These are phyloP conservation scores for Trametes hirsuta DNA, from an alignment of 1,284 basidiomycete species.

Conservation along the genomic window DNA sequence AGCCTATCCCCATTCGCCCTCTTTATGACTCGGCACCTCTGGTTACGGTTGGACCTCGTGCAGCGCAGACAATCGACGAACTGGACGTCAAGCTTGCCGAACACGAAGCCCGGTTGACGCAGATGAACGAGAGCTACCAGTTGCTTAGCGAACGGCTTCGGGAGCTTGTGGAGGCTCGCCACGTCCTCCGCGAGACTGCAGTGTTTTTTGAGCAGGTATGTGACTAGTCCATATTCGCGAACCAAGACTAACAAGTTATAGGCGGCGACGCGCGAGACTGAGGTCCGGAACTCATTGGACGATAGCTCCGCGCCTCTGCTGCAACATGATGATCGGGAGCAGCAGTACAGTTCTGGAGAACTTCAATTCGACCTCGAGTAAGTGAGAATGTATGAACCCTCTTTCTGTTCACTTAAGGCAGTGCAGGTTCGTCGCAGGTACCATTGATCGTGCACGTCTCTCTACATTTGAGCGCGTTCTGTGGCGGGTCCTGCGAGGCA, in stretches of 20 bases:
- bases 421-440: constrained; percentile 89
- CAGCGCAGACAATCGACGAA: constrained; percentile 93
- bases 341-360: constrained; percentile 52
- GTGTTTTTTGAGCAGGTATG: constrained; percentile 92
- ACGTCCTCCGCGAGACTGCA: constrained; percentile 94
- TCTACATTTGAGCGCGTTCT: constrained; percentile 96
- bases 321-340: constrained; percentile 87
- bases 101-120: constrained; percentile 83
- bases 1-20: constrained; percentile 80
- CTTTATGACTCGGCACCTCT: constrained; percentile 83
- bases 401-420: neutral
- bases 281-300: constrained; percentile 90
- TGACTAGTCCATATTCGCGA: constrained; percentile 5
- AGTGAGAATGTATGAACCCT: constrained; percentile 28
- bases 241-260: constrained; percentile 35
- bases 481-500: constrained; percentile 97
- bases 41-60: constrained; percentile 86
- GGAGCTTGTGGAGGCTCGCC: constrained; percentile 90
- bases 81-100: constrained; percentile 88
- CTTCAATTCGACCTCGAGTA: constrained; percentile 88
- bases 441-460: constrained; percentile 91
- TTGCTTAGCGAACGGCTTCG: constrained; percentile 84
- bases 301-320: constrained; percentile 91
- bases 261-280: constrained; percentile 81
- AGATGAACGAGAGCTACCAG: constrained; percentile 97